Base-by-base conservation (phyloP, 2,329 filamentous ascomycete species). In the Claviceps africana region DNA sequence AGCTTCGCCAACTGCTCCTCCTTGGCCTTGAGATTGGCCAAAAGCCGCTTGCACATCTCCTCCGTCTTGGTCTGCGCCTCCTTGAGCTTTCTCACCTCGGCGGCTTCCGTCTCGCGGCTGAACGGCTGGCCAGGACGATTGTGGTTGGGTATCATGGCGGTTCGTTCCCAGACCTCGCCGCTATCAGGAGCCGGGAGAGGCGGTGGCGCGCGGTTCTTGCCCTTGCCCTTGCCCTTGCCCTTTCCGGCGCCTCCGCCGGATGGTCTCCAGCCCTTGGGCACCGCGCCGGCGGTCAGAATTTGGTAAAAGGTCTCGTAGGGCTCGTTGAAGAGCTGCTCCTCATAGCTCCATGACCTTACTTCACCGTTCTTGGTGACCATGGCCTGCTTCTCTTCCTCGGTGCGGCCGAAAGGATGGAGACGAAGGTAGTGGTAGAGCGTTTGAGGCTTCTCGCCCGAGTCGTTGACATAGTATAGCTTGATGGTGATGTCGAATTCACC, bases 401-500 rank as follows among this genome's bases (percentile, higher is more conserved):
- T 86, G 53, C 88, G 77, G 17, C 89, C 89, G 67, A 91, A 98
- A 2, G 91, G 88, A 64, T 96, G 90, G 11, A 98, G 77, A 51
- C 90, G 86, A 53, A 98, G 73, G 62, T 89, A 88, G 68, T 97
- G 93, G 73, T 93, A 95, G 2, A 95, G 72, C n/a, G 90, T 94
- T 69, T 95, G 88, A 4, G 91, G 87, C 68, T 98, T 98, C 73
- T 98, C 93, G 61, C 81, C 83, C 39, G 83, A 86, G 64, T 94
- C 86, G 52, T 86, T 82, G 52, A 87, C 82, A 69, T 96, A 98
- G 72, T 95, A 95, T 45, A 98, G 77, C 64, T 95, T 89, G 65
- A 98, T 85, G 56, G 90, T 87, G 62, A 98, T 94, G 66, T 93
- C 88, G 72, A 98, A 98, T 70, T 96, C 93, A 62, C 93, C 93